Evolutionary conservation across 305 asterid species (phyloP).

Genomic region (Petunia hybrid): DNA sequence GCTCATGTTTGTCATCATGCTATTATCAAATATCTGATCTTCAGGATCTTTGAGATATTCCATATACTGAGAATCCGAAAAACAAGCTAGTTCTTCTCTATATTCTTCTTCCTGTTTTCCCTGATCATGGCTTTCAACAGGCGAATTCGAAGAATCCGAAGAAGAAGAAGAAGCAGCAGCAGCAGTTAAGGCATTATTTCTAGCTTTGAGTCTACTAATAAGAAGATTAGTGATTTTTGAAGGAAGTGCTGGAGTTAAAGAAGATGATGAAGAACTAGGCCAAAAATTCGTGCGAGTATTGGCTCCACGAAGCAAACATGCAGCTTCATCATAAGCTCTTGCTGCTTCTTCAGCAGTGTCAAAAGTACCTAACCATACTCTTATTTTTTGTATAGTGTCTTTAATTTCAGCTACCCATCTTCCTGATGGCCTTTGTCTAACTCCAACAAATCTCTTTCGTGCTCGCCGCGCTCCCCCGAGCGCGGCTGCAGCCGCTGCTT

Average conservation of each 20-base stretch:
- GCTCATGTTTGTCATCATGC: neutral
- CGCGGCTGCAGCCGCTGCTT: conserved; percentile 43
- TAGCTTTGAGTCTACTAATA: conserved; percentile 69
- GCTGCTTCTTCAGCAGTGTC: conserved; percentile 63
- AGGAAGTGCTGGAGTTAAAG: conserved; percentile 65
- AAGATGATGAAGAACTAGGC: conserved; percentile 47
- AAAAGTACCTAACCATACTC: conserved; percentile 58
- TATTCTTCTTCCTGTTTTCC: conserved; percentile 9
- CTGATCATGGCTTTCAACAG: conserved; percentile 24
- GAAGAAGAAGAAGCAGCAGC: conserved; percentile 28
- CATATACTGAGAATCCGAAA: conserved; percentile 51
- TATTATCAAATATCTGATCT: conserved; percentile 42
- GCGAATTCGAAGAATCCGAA: conserved; percentile 30
- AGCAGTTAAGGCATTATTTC: conserved; percentile 54
- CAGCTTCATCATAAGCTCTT: conserved; percentile 59
- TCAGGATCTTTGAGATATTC: conserved; percentile 64
- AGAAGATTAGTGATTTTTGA: conserved; percentile 75
- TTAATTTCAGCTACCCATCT: conserved; percentile 63
- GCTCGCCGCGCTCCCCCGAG: conserved; percentile 44
- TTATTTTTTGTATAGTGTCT: conserved; percentile 55
- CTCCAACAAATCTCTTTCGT: conserved; percentile 50
- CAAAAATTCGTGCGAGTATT: conserved; percentile 56
- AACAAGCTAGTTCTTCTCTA: conserved; percentile 48
- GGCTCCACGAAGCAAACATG: conserved; percentile 53
- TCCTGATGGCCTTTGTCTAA: conserved; percentile 56